Base-by-base conservation (phyloP, 345 rosid species). In the Kandelia obovata region DNA sequence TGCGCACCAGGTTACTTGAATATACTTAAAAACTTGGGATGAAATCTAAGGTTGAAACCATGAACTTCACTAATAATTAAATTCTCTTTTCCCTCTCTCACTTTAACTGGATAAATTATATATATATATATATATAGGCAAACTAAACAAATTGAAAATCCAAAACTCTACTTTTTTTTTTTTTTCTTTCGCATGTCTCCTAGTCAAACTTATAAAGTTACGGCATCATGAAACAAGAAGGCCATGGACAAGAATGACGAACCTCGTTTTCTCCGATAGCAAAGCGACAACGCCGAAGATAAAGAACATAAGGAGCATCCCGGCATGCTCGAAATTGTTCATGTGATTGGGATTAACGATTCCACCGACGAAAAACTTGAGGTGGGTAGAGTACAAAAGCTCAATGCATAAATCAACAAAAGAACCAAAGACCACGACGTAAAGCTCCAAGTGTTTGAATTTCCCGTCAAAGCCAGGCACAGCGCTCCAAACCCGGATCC, bases 261-360 rank as follows among this genome's bases (percentile, higher is more conserved):
- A 94, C 98, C 96, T 91, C 6, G 92, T 86, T 80, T 84, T 89
- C 79, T 87, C 90, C 0, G 98, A 89, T 61, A 94, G 74, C 81
- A 94, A 64, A 63, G 83, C 23, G 34, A 89, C 75, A 51, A 84
- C 75, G 35, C 98, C 97, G 16, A 94, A 87, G 62, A 91, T 65
- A 58, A 94, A 88, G 82, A 94, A 91, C 98, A 94, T 94, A 43
- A 94, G 85, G 78, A 94, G 97, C 98, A 94, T 94, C 65, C 96
- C 98, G 0, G 95, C 82, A 62, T 94, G 98, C 83, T 94, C 98
- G 10, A 94, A 94, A 81, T 94, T 90, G 61, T 94, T 94, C 91
- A 94, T 82, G 80, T 94, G 97, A 11, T 82, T 73, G 16, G 97
- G 97, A 74, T 91, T 94, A 83, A 94, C 73, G 23, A 82, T 85